Base-by-base conservation (phyloP, 257 asterid genomes). In the Ilex asprella region DNA sequence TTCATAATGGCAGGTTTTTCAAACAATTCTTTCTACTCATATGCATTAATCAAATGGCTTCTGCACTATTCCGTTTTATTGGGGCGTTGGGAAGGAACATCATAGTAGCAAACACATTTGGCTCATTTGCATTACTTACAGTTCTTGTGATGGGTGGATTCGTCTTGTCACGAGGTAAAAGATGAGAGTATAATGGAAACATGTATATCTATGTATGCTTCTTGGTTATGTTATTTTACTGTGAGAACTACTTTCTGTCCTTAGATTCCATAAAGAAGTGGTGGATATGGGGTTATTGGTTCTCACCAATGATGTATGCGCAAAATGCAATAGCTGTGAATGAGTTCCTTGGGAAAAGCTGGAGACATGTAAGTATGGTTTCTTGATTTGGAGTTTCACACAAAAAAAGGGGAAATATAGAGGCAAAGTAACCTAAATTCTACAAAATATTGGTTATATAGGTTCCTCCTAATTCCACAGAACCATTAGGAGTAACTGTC, bases 221-320 rank as follows among this genome's bases (percentile, higher is more conserved):
- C 14, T 53, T 2, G 57, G 13, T n/a, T 50, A 14, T 53, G 57
- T 7, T 53, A 14, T 14, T 2, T 49, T 0, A 49, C 1, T 49
- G 5, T 49, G 10, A 49, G n/a, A 12, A 12, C 16, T 49, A 3
- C 16, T 15, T 53, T 53, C 15, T 53, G 10, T 21, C 27, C 57
- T 15, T 78, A 83, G 94, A 74, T 29, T 53, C 78, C 39, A 71
- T 86, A 50, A 80, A 68, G 31, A 68, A 62, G 39, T 88, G 95
- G 93, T 84, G 91, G 89, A 71, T 84, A 51, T 84, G 96, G 92
- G 90, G 95, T 2, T 88, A 86, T 66, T 88, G 93, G 93, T 7
- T 67, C 53, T 88, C 96, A 13, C 93, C 96, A 21, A 47, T 88
- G 88, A 88, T 86, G 96, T 88, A 88, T 60, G 95, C 77, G 56